phyloP scores from a whole-genome alignment of 768 basidiomycete genomes.

The Sutorius australiensis region DNA sequence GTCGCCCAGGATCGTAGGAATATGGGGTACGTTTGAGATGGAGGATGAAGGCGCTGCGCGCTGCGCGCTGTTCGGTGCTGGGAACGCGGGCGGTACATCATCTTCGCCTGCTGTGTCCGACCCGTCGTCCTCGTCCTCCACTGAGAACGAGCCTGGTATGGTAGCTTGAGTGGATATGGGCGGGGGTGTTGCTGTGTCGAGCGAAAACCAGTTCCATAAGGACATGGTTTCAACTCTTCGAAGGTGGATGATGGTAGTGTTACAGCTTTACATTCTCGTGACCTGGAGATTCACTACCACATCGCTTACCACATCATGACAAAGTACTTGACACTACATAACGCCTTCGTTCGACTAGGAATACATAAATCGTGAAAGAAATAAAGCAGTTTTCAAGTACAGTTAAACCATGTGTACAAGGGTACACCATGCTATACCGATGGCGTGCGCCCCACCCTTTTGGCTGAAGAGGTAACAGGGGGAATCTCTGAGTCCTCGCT shows the following conservation, averaged over 20 bases:
- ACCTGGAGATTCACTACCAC: too few relatives aligned
- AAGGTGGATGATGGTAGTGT: too few relatives aligned
- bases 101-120: slow-evolving; percentile 44
- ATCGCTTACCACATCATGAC: too few relatives aligned
- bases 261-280: too few relatives aligned
- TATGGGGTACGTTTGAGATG: background rate
- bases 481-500: background rate
- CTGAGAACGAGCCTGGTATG: slow-evolving; percentile 23
- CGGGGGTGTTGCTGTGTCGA: slow-evolving; percentile 22
- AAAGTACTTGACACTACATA: too few relatives aligned
- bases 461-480: too few relatives aligned
- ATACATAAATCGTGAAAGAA: background rate
- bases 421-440: background rate
- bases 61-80: slow-evolving; percentile 68
- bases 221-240: slow-evolving; percentile 28
- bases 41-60: slow-evolving; percentile 38
- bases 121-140: slow-evolving; percentile 34
- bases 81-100: slow-evolving; percentile 71
- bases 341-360: too few relatives aligned
- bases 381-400: background rate
- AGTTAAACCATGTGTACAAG: background rate
- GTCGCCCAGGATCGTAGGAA: slow-evolving; percentile 40
- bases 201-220: slow-evolving; percentile 54
- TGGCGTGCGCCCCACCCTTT: too few relatives aligned
- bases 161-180: background rate